Base-by-base conservation (phyloP, 1,284 basidiomycete genomes). In the Nidula niveotomentosa region DNA sequence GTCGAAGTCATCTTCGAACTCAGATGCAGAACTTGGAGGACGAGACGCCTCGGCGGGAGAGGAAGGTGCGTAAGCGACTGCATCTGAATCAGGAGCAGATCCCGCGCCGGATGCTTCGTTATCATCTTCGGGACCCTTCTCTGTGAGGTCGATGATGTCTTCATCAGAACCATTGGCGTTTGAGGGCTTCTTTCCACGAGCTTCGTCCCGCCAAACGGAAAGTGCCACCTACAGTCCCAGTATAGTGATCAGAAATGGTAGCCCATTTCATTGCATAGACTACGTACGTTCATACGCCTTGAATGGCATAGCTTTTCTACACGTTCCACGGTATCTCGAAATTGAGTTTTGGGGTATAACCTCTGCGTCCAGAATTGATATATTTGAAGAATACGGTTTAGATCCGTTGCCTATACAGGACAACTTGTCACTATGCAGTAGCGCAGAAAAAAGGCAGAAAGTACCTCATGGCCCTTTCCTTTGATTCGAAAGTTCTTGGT, bases 291-390 rank as follows among this genome's bases (percentile, higher is more conserved):
- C 87, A 96, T 91, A 10, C 90, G 81, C 50, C 85, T 84, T 1
- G 89, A 86, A 60, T 91, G 90, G 66, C 93, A 96, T 2, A 96
- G 70, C 61, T 88, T 91, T 75, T 97, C 95, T 5, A 96, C 83
- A 2, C 88, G 80, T 36, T 83, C 74, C 6, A 95, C 83, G 0
- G 93, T 96, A 67, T 96, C 93, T 48, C 78, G 78, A 69, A 97
- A 96, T 51, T 88, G 86, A 7, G 83, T 88, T 65, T 90, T 93
- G 2, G 95, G 94, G 65, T 90, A 95, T 80, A 98, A 81, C 60
- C 82, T 82, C 70, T 97, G 95, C 1, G 93, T 81, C 95, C 95
- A 98, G 63, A 94, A 89, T 62, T 94, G 93, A 66, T 97, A 97
- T 52, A 90, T 74, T 59, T 88, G 84, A 53, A 97, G 76, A 13